These are phyloP conservation scores for Botrytis medusae DNA, from an alignment of 2,329 filamentous ascomycete species.

Conservation along the genomic window DNA sequence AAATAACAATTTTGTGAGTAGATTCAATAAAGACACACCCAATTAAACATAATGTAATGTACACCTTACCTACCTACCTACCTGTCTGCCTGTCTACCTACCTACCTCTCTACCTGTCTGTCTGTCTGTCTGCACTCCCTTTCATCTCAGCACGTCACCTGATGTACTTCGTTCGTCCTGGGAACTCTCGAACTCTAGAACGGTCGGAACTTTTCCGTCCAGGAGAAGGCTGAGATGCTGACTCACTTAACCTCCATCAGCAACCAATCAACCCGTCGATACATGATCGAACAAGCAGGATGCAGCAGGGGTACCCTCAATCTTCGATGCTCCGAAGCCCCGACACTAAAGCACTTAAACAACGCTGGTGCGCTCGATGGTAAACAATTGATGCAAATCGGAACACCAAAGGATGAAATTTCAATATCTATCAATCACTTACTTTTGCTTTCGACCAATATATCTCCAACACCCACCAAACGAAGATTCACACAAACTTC, in stretches of 20 bases:
- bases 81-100: too few species aligned
- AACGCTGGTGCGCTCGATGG: neutral
- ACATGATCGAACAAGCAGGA: neutral
- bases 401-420: neutral
- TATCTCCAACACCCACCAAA: neutral
- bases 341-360: neutral
- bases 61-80: too few species aligned
- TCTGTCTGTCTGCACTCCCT: too few species aligned
- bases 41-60: neutral
- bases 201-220: neutral
- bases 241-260: neutral
- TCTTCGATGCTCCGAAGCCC: neutral
- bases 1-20: neutral
- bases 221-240: neutral
- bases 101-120: too few species aligned
- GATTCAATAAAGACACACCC: neutral
- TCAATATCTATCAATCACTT: neutral
- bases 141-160: neutral
- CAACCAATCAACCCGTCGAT: neutral
- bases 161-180: too few species aligned
- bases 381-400: conserved; percentile 7
- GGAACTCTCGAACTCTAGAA: too few species aligned
- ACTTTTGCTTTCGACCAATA: neutral
- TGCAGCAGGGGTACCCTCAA: neutral
- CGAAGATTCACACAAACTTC: neutral